Conservation (phyloP, 2,329 filamentous ascomycete genomes). For the Huntiella omanensis region DNA sequence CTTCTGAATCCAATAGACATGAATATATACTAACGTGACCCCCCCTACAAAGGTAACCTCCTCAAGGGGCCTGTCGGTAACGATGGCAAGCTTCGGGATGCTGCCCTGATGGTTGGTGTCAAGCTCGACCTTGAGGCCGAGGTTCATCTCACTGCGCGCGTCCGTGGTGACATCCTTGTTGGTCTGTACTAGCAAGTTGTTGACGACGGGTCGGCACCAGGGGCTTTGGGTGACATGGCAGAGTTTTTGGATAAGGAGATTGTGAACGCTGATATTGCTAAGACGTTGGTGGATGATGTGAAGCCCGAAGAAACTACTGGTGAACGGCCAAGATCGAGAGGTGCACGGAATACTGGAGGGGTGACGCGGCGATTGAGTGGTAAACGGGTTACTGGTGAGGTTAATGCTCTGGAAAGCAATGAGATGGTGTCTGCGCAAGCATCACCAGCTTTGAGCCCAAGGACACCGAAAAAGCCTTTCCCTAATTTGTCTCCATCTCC, state of each 20-base stretch:
- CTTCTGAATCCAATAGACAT: neutral
- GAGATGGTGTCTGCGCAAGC: too few relatives aligned
- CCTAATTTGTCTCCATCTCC: too few relatives aligned
- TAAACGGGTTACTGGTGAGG: too few relatives aligned
- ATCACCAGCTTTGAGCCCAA: too few relatives aligned
- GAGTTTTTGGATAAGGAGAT: neutral
- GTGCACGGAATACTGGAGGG: too few relatives aligned
- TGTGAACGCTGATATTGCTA: too few relatives aligned
- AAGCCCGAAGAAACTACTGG: too few relatives aligned
- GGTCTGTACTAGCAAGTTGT: conserved; percentile 29
- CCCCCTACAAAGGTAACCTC: conserved; percentile 24
- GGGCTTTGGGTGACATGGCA: neutral
- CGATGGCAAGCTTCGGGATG: conserved; percentile 36
- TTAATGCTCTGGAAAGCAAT: too few relatives aligned
- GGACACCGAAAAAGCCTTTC: too few relatives aligned
- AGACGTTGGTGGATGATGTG: too few relatives aligned
- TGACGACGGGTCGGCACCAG: conserved; percentile 3
- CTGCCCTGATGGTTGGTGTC: conserved; percentile 40
- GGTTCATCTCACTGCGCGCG: conserved; percentile 39
- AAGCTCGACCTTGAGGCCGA: conserved; percentile 45
- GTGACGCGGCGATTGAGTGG: too few relatives aligned
- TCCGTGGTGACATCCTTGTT: conserved; percentile 41
- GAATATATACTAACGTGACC: neutral
- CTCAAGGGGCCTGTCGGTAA: conserved; percentile 38
- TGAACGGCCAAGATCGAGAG: too few relatives aligned